phyloP scores from a whole-genome alignment of 768 basidiomycete species.

The Gloeostereum incarnatum region DNA sequence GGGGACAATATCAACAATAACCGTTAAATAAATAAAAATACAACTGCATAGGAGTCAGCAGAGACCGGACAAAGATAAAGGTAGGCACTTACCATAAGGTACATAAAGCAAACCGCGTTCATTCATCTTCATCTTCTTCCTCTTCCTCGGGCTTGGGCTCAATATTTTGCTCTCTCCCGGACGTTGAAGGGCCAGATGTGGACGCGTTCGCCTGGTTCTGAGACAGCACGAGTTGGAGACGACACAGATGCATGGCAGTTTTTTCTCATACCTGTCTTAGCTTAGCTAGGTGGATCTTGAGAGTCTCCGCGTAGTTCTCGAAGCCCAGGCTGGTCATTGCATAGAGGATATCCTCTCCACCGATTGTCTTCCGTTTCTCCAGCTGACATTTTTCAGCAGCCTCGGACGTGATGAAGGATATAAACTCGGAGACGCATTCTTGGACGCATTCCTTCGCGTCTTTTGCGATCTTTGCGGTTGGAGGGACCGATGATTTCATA shows the following conservation, averaged over 20 bases:
- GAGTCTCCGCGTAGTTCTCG: slow-evolving; percentile 87
- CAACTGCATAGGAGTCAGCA: too few species aligned
- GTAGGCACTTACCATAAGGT: too few species aligned
- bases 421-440: slow-evolving; percentile 97
- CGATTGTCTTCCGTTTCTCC: slow-evolving; percentile 97
- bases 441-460: slow-evolving; percentile 99
- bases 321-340: slow-evolving; percentile 93
- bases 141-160: not conserved
- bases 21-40: too few species aligned
- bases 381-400: slow-evolving; percentile 91
- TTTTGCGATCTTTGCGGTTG: slow-evolving; percentile 92
- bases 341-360: slow-evolving; percentile 93
- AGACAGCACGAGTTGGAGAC: not conserved
- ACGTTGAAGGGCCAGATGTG: not conserved
- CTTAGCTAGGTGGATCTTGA: slow-evolving; percentile 90
- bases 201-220: not conserved
- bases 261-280: slow-evolving; percentile 33
- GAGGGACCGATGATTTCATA: slow-evolving; percentile 89
- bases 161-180: not conserved
- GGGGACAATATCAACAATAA: too few species aligned
- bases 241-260: not conserved
- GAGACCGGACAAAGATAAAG: too few species aligned
- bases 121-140: not conserved
- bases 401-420: slow-evolving; percentile 95
- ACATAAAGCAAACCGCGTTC: too few species aligned